Evolutionary conservation across 1,284 basidiomycete genomes (phyloP).

Genomic region (Rhodotorula sp.): DNA sequence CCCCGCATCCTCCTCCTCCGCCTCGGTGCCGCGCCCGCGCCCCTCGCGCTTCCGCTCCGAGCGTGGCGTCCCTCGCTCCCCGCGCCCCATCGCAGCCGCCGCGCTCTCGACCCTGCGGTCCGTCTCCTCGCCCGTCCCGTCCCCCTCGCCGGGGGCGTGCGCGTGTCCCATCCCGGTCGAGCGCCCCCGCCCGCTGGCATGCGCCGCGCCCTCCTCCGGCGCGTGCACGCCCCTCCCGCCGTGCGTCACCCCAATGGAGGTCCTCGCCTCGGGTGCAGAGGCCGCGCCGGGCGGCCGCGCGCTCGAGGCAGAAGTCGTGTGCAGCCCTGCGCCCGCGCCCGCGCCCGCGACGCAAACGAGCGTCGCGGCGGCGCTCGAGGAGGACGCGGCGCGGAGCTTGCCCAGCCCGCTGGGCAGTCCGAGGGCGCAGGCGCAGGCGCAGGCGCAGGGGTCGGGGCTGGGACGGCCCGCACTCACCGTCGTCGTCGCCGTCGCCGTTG

Average conservation of each 20-base stretch:
- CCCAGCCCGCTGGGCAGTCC: constrained; percentile 1
- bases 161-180: too few species aligned
- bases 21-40: background rate
- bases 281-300: constrained; percentile 3
- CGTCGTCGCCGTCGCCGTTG: background rate
- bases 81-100: background rate
- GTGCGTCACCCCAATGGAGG: constrained; percentile 9
- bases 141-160: background rate
- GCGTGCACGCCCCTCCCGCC: background rate
- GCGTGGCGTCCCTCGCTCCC: background rate
- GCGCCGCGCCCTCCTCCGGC: background rate
- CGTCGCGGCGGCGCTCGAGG: background rate
- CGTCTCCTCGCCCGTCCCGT: background rate
- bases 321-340: background rate
- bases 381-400: background rate
- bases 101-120: background rate
- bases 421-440: background rate
- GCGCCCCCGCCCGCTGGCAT: background rate
- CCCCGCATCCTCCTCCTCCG: background rate
- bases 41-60: background rate
- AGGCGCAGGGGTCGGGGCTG: background rate
- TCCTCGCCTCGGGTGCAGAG: background rate
- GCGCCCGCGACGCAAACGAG: background rate
- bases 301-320: constrained; percentile 5
- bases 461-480: background rate